Conservation (phyloP, 148 eudicot species). For the Rhododendron ferrugineum region DNA sequence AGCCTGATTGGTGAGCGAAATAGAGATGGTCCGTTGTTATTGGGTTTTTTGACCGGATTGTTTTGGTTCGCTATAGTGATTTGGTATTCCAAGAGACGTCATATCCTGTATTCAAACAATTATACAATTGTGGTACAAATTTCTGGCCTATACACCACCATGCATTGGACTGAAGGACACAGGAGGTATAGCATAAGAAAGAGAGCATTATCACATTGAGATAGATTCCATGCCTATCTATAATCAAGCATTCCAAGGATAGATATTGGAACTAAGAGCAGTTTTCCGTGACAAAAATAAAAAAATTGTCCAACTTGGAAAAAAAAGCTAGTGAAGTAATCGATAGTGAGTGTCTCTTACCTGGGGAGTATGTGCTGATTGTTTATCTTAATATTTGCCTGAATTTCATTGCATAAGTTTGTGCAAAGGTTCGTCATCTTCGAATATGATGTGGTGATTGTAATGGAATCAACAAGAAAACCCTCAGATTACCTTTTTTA, state of each 20-base stretch:
- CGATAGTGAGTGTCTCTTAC: conserved; percentile 24
- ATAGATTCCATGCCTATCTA: not conserved
- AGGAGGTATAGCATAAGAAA: conserved; percentile 7
- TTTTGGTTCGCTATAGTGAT: not conserved
- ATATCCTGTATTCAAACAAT: conserved; percentile 70
- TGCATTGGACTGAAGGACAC: conserved; percentile 38
- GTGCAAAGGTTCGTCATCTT: conserved; percentile 74
- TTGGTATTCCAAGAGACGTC: conserved; percentile 14
- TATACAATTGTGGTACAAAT: conserved; percentile 60
- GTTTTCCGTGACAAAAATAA: no score
- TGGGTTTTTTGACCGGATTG: not conserved
- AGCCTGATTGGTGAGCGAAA: not conserved
- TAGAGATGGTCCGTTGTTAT: not conserved
- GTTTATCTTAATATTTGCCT: conserved; percentile 69
- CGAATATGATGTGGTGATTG: conserved; percentile 64
- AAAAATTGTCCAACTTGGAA: not conserved
- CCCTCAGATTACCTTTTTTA: conserved; percentile 31
- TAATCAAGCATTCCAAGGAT: not conserved
- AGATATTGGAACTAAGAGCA: not conserved
- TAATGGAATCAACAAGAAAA: conserved; percentile 53
- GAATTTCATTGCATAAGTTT: conserved; percentile 59
- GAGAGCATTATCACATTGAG: not conserved
- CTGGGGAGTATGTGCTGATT: conserved; percentile 76
- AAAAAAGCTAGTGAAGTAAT: not conserved
- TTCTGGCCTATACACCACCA: conserved; percentile 65